Evolutionary conservation across 1,139 yeast species (phyloP).

Genomic region (Kodamaea sp.): DNA sequence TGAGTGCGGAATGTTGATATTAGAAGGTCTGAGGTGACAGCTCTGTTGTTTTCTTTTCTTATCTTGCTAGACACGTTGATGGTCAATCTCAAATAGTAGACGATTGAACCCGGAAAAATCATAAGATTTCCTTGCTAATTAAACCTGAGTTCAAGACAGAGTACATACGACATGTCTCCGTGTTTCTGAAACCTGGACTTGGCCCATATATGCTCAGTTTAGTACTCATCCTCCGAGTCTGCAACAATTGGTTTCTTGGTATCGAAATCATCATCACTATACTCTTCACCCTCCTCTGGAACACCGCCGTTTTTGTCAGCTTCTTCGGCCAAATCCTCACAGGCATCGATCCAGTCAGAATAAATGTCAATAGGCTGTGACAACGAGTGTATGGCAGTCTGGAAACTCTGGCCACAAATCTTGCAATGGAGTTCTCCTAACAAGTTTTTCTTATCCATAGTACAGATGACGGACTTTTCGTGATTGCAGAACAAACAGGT

Average conservation of each 20-base stretch:
- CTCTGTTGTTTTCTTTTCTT: too few species aligned
- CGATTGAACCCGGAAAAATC: too few species aligned
- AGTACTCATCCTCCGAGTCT: slow-evolving; percentile 19
- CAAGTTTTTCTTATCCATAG: slow-evolving; percentile 82
- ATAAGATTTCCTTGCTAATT: too few species aligned
- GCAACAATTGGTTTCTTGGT: slow-evolving; percentile 9
- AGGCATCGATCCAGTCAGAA: slow-evolving; percentile 98
- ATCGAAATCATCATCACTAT: slow-evolving; percentile 38
- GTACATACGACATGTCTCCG: too few species aligned
- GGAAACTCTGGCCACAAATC: slow-evolving; percentile 93
- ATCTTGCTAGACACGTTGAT: too few species aligned
- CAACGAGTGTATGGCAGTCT: slow-evolving; percentile 78
- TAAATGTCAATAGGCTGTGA: slow-evolving; percentile 93
- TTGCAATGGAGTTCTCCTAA: slow-evolving; percentile 88
- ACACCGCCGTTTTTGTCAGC: slow-evolving; percentile 31
- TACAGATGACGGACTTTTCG: slow-evolving; percentile 87
- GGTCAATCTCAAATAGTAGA: too few species aligned
- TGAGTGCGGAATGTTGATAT: too few species aligned
- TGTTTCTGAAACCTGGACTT: too few species aligned
- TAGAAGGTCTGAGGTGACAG: too few species aligned
- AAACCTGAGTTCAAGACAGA: too few species aligned
- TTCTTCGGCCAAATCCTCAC: slow-evolving; percentile 90
- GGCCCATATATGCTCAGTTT: too few species aligned
- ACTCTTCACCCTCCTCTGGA: slow-evolving; percentile 35
- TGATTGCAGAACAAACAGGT: slow-evolving; percentile 95